Evolutionary conservation across 352 stramenopile species (phyloP).

Genomic region (Pythium phragmiticola): DNA sequence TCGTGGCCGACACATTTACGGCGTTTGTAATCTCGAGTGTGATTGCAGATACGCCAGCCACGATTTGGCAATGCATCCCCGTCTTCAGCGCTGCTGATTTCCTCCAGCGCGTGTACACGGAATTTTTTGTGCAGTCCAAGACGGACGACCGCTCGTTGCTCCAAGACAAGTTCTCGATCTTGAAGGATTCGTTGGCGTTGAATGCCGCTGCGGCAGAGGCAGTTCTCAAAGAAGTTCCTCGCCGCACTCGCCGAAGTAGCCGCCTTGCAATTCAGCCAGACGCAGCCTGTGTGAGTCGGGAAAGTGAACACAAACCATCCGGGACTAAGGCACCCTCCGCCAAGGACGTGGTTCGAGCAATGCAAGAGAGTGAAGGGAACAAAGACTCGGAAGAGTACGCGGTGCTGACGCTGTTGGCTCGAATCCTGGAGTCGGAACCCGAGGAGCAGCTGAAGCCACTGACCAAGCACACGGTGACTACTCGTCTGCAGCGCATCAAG

Average conservation of each 20-base stretch:
- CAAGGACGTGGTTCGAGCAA: conserved; percentile 6
- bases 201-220: neutral
- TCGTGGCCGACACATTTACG: conserved; percentile 86
- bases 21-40: conserved; percentile 86
- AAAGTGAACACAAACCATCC: neutral
- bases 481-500: conserved; percentile 46
- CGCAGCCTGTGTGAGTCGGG: neutral
- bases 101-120: conserved; percentile 67
- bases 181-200: neutral
- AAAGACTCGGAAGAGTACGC: conserved; percentile 44
- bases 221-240: neutral
- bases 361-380: conserved; percentile 18
- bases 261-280: neutral
- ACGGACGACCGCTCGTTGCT: conserved; percentile 59
- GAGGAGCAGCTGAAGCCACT: conserved; percentile 65
- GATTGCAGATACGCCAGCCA: conserved; percentile 59
- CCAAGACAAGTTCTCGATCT: conserved; percentile 64
- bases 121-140: conserved; percentile 74
- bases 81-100: conserved; percentile 81
- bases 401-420: conserved; percentile 50
- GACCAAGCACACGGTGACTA: conserved; percentile 34
- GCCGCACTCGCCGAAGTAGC: conserved; percentile 14
- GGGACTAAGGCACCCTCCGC: neutral
- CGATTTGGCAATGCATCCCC: conserved; percentile 76
- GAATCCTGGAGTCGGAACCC: conserved; percentile 51